These are phyloP conservation scores for Sindora glabra DNA, from an alignment of 306 rosid species.

Conservation along the genomic window DNA sequence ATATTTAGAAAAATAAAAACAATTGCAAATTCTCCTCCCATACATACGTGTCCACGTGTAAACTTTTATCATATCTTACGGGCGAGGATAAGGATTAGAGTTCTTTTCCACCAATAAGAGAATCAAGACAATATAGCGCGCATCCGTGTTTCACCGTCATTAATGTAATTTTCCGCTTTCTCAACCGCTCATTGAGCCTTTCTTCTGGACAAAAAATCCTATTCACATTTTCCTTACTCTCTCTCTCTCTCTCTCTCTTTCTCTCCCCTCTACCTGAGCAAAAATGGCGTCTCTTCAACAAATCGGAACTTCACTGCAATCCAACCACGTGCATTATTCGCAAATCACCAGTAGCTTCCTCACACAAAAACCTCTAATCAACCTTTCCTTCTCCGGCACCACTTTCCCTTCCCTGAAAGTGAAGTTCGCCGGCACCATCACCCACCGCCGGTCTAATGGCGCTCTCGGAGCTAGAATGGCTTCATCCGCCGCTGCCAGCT, in stretches of 20 bases:
- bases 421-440: slow-evolving; percentile 5
- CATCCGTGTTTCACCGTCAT: not conserved
- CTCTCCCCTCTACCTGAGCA: not conserved
- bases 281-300: slow-evolving; percentile 73
- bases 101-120: too few relatives aligned
- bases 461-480: slow-evolving; percentile 47
- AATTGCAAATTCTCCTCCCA: not conserved
- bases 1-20: too few relatives aligned
- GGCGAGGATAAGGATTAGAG: slow-evolving; percentile 24
- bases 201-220: not conserved
- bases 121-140: slow-evolving; percentile 1
- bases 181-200: not conserved
- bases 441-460: slow-evolving; percentile 20
- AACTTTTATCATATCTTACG: slow-evolving; percentile 21
- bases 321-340: slow-evolving; percentile 27
- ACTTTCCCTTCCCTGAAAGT: slow-evolving; percentile 37
- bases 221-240: not conserved
- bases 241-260: too few relatives aligned
- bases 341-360: slow-evolving; percentile 25
- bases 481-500: slow-evolving; percentile 55
- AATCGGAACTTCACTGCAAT: slow-evolving; percentile 48
- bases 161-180: not conserved
- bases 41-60: slow-evolving; percentile 26
- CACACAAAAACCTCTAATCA: slow-evolving; percentile 27
- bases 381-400: slow-evolving; percentile 37